A percentile compares a stretch with the other conserved stretches of the same genome.
Evolutionary conservation across 2,329 filamentous ascomycete species (phyloP).

Genomic region (Niveomyces coronatus): DNA sequence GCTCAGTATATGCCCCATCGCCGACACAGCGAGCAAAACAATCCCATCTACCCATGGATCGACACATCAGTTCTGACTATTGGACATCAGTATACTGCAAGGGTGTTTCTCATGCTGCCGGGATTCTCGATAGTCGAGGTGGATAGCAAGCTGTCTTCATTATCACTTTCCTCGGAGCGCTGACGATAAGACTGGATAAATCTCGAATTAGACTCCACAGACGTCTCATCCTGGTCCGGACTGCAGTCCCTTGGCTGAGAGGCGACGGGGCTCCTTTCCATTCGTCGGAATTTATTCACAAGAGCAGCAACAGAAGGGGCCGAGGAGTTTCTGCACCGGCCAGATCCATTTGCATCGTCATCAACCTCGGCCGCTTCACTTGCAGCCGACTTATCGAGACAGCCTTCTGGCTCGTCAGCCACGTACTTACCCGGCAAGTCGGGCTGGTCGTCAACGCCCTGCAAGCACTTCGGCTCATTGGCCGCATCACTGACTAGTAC

Average conservation of each 20-base stretch:
- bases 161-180: slow-evolving; percentile 5
- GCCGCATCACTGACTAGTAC: too few relatives aligned
- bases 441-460: too few relatives aligned
- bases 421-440: too few relatives aligned
- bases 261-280: slow-evolving; percentile 12
- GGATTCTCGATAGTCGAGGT: slow-evolving; percentile 1
- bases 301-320: slow-evolving; percentile 17
- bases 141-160: slow-evolving; percentile 2
- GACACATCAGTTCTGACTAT: not conserved
- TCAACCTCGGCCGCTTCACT: too few relatives aligned
- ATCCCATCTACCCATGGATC: too few relatives aligned
- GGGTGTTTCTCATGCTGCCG: not conserved
- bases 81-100: slow-evolving; percentile 2
- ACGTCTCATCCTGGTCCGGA: slow-evolving; percentile 4
- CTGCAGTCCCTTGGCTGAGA: not conserved
- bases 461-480: too few relatives aligned
- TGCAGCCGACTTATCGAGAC: too few relatives aligned
- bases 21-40: too few relatives aligned
- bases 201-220: slow-evolving; percentile 4
- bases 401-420: too few relatives aligned
- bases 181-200: slow-evolving; percentile 9
- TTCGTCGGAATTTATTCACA: slow-evolving; percentile 16
- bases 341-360: not conserved
- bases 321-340: slow-evolving; percentile 4
- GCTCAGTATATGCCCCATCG: too few relatives aligned